Conservation (phyloP, 352 stramenopile species). For the Pythium aphanidermatum region DNA sequence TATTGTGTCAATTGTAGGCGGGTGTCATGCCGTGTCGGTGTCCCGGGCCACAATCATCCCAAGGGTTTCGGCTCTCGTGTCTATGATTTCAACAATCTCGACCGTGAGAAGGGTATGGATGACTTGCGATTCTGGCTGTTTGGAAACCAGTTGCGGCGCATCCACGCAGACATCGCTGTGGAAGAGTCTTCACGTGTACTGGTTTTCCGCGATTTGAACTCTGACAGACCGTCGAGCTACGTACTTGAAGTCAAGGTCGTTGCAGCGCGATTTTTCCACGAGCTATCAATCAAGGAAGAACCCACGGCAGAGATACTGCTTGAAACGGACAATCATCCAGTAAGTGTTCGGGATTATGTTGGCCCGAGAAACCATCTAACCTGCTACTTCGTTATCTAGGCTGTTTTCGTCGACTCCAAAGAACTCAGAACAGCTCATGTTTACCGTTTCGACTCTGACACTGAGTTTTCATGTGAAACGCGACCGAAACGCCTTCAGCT, state of each 20-base stretch:
- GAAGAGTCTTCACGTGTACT: slow-evolving; percentile 74
- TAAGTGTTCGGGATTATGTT: slow-evolving; percentile 7
- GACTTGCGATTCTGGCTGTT: slow-evolving; percentile 66
- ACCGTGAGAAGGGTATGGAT: slow-evolving; percentile 66
- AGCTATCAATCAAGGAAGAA: slow-evolving; percentile 55
- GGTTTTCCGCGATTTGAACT: slow-evolving; percentile 66
- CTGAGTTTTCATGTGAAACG: slow-evolving; percentile 58
- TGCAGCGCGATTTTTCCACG: slow-evolving; percentile 56
- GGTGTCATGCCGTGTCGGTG: slow-evolving; percentile 59
- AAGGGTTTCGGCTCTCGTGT: slow-evolving; percentile 57
- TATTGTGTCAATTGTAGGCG: slow-evolving; percentile 47
- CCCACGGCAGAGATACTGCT: slow-evolving; percentile 52
- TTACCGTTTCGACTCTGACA: slow-evolving; percentile 78
- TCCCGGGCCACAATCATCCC: slow-evolving; percentile 37
- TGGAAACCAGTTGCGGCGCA: slow-evolving; percentile 54
- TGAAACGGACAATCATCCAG: slow-evolving; percentile 59
- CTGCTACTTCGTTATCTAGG: slow-evolving; percentile 1
- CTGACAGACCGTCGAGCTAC: slow-evolving; percentile 49
- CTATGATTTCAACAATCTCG: slow-evolving; percentile 83
- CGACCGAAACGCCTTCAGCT: slow-evolving; percentile 64
- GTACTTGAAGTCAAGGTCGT: slow-evolving; percentile 82
- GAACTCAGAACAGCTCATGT: slow-evolving; percentile 72
- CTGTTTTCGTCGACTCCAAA: slow-evolving; percentile 44
- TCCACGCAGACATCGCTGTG: slow-evolving; percentile 73
- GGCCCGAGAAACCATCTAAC: not conserved